phyloP scores from a whole-genome alignment of 2,329 filamentous ascomycete species.

The Penicillium sp. region DNA sequence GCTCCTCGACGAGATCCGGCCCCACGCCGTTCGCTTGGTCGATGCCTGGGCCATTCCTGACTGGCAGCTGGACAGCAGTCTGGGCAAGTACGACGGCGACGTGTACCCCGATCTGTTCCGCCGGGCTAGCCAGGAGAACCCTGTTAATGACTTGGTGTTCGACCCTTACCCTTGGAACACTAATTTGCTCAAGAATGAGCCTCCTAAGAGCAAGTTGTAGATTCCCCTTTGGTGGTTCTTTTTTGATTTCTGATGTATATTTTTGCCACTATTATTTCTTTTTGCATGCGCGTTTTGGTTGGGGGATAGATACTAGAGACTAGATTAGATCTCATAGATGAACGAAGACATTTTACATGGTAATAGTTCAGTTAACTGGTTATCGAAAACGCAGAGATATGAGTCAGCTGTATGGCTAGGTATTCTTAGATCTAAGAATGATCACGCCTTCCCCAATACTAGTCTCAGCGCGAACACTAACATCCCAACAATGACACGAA shows the following conservation, averaged over 20 bases:
- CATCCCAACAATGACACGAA: too few relatives aligned
- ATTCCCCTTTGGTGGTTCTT: constrained; percentile 9
- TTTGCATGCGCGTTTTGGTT: neutral
- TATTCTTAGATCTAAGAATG: too few relatives aligned
- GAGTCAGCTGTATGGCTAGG: too few relatives aligned
- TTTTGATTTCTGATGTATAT: constrained; percentile 14
- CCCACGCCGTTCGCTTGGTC: constrained; percentile 70
- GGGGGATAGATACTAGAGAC: constrained; percentile 3
- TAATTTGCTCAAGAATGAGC: constrained; percentile 61
- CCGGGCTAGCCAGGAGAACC: constrained; percentile 71
- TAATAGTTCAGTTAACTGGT: too few relatives aligned
- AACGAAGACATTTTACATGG: neutral
- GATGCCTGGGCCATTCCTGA: constrained; percentile 77
- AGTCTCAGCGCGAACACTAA: too few relatives aligned
- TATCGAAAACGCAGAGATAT: too few relatives aligned
- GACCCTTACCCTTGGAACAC: constrained; percentile 70
- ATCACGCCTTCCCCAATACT: too few relatives aligned
- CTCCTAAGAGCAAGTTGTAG: constrained; percentile 42
- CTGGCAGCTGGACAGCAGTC: constrained; percentile 72
- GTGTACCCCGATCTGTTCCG: constrained; percentile 79
- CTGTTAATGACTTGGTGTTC: constrained; percentile 70
- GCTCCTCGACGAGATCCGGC: constrained; percentile 70
- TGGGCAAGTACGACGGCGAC: constrained; percentile 71
- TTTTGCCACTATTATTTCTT: neutral
- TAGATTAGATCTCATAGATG: constrained; percentile 5